A percentile compares a stretch with the other conserved stretches of the same genome.
Evolutionary conservation across 1,284 basidiomycete genomes (phyloP).

Genomic region (Microbotryum saponariae): DNA sequence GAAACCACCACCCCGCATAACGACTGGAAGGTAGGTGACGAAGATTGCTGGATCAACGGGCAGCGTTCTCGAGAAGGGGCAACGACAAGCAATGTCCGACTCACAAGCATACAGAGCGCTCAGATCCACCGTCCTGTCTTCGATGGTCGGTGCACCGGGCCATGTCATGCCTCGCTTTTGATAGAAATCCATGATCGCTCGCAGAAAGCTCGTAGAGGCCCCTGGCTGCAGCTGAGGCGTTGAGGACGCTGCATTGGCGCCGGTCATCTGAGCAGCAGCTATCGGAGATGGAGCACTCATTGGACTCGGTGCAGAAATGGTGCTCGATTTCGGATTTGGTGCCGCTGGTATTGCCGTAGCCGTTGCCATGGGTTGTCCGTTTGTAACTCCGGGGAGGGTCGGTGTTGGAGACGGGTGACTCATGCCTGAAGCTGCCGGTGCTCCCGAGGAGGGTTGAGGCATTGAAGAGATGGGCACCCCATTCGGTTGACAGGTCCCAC

Average conservation of each 20-base stretch:
- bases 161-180: slow-evolving; percentile 8
- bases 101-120: slow-evolving; percentile 16
- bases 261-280: not conserved
- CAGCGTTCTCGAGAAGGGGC: not conserved
- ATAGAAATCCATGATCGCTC: slow-evolving; percentile 21
- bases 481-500: slow-evolving; percentile 5
- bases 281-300: not conserved
- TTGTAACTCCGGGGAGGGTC: no score
- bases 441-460: slow-evolving; percentile 5
- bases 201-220: slow-evolving; percentile 9
- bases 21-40: slow-evolving; percentile 3
- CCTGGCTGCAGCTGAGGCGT: not conserved
- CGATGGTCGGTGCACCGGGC: slow-evolving; percentile 10
- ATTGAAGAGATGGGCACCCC: slow-evolving; percentile 17
- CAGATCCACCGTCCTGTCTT: slow-evolving; percentile 19
- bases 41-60: not conserved
- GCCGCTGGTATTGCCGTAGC: not conserved
- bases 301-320: not conserved
- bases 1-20: slow-evolving; percentile 8
- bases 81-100: not conserved
- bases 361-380: not conserved
- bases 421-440: not conserved
- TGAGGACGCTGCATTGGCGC: not conserved
- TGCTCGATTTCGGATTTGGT: not conserved
- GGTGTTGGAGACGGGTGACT: no score